Percentiles rank a stretch among this genome's conserved stretches.
These are phyloP conservation scores for Aquilaria sinensis DNA, from an alignment of 345 rosid species.

Conservation along the genomic window DNA sequence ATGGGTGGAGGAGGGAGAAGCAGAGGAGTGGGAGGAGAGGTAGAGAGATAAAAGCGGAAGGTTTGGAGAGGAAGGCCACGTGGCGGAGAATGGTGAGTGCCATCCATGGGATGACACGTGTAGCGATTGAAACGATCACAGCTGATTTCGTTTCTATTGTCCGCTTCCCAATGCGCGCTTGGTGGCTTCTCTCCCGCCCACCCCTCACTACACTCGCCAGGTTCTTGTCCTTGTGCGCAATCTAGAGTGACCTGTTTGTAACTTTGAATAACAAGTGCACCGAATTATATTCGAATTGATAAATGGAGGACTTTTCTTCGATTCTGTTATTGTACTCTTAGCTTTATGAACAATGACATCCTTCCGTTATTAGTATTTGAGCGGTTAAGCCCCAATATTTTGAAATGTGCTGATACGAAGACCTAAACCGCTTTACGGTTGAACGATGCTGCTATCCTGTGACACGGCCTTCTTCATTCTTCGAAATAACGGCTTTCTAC, in stretches of 20 bases:
- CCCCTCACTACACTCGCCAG: not conserved
- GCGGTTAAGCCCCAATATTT: too few species aligned
- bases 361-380: too few species aligned
- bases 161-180: constrained; percentile 70
- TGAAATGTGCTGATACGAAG: too few species aligned
- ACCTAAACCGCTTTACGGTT: too few species aligned
- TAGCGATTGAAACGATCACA: not conserved
- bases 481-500: too few species aligned
- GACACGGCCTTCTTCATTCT: too few species aligned
- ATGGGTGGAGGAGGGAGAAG: not conserved
- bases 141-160: constrained; percentile 18
- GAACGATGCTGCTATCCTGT: too few species aligned
- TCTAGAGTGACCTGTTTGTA: not conserved
- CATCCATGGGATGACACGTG: constrained; percentile 18
- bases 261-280: not conserved
- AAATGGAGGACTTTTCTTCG: too few species aligned
- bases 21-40: constrained; percentile 8
- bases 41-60: constrained; percentile 6
- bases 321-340: too few species aligned
- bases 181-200: not conserved
- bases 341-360: too few species aligned
- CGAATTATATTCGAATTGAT: too few species aligned
- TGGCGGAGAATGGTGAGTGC: not conserved
- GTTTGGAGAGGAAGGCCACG: too few species aligned
- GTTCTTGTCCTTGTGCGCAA: not conserved